Conservation (phyloP, 208 protist species). For the Tritrichomonas foetus region DNA sequence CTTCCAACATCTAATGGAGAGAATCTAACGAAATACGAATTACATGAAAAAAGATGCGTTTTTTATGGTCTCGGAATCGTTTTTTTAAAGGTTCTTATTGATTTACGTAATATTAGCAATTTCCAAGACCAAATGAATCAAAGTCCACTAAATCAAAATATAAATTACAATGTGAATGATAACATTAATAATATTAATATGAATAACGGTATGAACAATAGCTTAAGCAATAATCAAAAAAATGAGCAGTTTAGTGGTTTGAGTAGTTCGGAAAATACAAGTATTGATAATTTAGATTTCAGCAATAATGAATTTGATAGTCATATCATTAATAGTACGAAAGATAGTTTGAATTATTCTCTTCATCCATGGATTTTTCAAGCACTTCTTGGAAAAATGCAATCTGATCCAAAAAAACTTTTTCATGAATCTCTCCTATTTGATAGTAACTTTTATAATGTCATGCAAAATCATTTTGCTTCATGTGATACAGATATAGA, state of each 20-base stretch:
- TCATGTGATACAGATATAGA: background rate
- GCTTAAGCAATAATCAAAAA: too few species aligned
- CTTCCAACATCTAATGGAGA: background rate
- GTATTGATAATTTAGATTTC: too few species aligned
- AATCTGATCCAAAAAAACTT: background rate
- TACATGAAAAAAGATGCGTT: background rate
- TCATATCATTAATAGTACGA: too few species aligned
- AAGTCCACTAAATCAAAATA: too few species aligned
- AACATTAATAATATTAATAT: too few species aligned
- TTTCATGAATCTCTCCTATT: background rate
- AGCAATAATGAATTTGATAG: too few species aligned
- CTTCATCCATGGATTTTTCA: slow-evolving; percentile 7
- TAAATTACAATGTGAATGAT: too few species aligned
- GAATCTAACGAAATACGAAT: background rate
- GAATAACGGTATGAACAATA: too few species aligned
- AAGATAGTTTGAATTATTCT: background rate
- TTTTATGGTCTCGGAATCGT: background rate
- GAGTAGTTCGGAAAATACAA: too few species aligned
- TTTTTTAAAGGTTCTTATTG: background rate
- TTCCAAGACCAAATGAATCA: background rate
- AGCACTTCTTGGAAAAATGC: background rate
- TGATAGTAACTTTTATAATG: background rate
- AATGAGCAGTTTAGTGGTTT: too few species aligned
- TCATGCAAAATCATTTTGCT: background rate
- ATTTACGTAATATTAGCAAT: background rate